phyloP scores from a whole-genome alignment of 352 stramenopile species.

The Pilasporangium apinafurcum region DNA sequence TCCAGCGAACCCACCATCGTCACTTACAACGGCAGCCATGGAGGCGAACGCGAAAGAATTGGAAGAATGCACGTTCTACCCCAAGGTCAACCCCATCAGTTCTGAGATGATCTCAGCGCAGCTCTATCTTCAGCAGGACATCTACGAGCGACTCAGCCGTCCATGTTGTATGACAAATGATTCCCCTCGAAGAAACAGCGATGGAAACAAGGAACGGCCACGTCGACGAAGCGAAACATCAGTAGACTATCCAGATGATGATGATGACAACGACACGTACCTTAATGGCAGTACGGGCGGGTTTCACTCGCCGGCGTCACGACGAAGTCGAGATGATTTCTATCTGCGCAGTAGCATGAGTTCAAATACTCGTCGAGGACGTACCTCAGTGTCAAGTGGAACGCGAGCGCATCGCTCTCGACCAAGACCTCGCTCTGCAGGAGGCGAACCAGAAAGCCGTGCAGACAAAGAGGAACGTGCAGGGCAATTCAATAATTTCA shows the following conservation, averaged over 20 bases:
- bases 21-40: slow-evolving; percentile 43
- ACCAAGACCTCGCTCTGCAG: slow-evolving; percentile 49
- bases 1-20: slow-evolving; percentile 20
- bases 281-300: slow-evolving; percentile 3
- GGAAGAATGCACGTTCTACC: slow-evolving; percentile 70
- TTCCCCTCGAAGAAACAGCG: slow-evolving; percentile 2
- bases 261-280: slow-evolving; percentile 18
- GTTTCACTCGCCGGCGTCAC: slow-evolving; percentile 11
- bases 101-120: slow-evolving; percentile 78
- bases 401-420: slow-evolving; percentile 1
- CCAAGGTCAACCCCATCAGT: slow-evolving; percentile 70
- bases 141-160: slow-evolving; percentile 76
- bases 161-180: slow-evolving; percentile 24
- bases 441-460: slow-evolving; percentile 21
- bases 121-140: slow-evolving; percentile 81
- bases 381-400: too few species aligned
- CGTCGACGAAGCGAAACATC: slow-evolving; percentile 16
- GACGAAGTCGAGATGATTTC: slow-evolving; percentile 44
- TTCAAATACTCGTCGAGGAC: too few species aligned
- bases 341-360: slow-evolving; percentile 18
- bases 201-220: neutral
- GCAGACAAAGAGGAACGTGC: slow-evolving; percentile 46
- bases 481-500: slow-evolving; percentile 56
- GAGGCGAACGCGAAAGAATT: slow-evolving; percentile 57
- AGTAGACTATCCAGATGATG: slow-evolving; percentile 16